Evolutionary conservation across 2,329 filamentous ascomycete species (phyloP), one percentile per base, ranked within the genome.

Genomic region (Colletotrichum musicola): DNA sequence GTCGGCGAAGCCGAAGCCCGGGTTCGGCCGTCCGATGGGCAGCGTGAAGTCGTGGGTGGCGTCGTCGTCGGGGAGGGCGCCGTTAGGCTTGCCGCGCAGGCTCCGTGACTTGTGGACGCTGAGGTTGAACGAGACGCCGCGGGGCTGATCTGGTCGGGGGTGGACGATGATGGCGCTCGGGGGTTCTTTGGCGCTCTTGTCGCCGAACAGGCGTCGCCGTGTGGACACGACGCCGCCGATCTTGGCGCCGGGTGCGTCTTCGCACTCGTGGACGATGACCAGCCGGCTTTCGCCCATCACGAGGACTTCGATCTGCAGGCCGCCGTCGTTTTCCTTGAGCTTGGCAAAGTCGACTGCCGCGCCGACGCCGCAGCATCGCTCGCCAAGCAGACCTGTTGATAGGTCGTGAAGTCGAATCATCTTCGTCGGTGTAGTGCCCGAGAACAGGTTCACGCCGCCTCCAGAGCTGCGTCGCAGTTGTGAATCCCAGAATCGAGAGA

Each of bases 401-500:
- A 89, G 76, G 54, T 89, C 86, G 16, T 80, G 80, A 4, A 90
- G 77, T 56, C 86, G 87, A 13, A 87, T 74, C 86, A 89, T 89
- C 55, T 84, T 82, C 1, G 83, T 84, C 0, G 86, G 84, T 63
- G 86, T 85, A 0, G 85, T 79, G 54, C 86, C 86, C 66, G 84
- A 86, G 72, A 89, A 89, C 2, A 89, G 77, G 63, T 88, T 88
- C 6, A 84, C 83, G 1, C 85, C 83, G 13, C 83, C 83, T n/a
- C 84, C 83, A 7, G 78, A 78, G 14, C 82, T 81, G 69, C 83
- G 85, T 13, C 86, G 85, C 12, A 87, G 80, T 71, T 89, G 87
- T 1, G 87, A 84, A 42, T 89, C 87, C 87, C 88, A 89, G 77
- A 89, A 90, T 14, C 83, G 83, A 5, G 84, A 79, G 6, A 90